A percentile compares a stretch with the other conserved stretches of the same genome.
Evolutionary conservation across 2,329 filamentous ascomycete species (phyloP).

Genomic region (Passalora sequoiae): DNA sequence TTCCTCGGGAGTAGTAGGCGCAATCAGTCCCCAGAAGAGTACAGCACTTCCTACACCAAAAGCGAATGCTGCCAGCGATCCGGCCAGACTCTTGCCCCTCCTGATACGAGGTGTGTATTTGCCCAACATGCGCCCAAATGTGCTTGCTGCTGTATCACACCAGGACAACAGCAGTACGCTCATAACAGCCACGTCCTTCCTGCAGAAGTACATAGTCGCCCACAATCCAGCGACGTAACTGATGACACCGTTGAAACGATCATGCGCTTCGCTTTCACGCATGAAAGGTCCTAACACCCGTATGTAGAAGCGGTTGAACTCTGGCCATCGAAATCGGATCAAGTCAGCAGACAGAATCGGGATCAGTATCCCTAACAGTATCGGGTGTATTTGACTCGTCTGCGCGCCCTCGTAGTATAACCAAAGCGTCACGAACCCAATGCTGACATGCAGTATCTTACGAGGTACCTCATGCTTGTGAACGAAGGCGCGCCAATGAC

Average conservation of each 20-base stretch:
- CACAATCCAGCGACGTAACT: slow-evolving; percentile 92
- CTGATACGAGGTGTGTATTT: slow-evolving; percentile 81
- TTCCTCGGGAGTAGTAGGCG: slow-evolving; percentile 46
- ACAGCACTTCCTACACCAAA: slow-evolving; percentile 78
- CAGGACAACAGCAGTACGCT: slow-evolving; percentile 86
- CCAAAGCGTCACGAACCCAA: slow-evolving; percentile 86
- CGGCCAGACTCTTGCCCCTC: slow-evolving; percentile 84
- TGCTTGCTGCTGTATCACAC: slow-evolving; percentile 96
- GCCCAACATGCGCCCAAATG: slow-evolving; percentile 85
- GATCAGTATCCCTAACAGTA: slow-evolving; percentile 71
- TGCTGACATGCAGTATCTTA: slow-evolving; percentile 89
- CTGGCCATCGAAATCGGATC: slow-evolving; percentile 73
- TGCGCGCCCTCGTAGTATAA: slow-evolving; percentile 78
- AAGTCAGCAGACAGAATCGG: slow-evolving; percentile 80
- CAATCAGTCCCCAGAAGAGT: slow-evolving; percentile 84
- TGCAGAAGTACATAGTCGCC: slow-evolving; percentile 77
- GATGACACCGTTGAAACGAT: slow-evolving; percentile 93
- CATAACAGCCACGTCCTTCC: slow-evolving; percentile 89
- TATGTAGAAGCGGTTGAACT: slow-evolving; percentile 85
- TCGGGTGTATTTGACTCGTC: slow-evolving; percentile 71
- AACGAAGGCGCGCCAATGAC: slow-evolving; percentile 80
- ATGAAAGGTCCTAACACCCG: slow-evolving; percentile 80
- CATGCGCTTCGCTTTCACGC: slow-evolving; percentile 85
- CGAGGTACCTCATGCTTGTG: slow-evolving; percentile 96
- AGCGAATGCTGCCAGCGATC: slow-evolving; percentile 75